These are phyloP conservation scores for Fibroporia radiculosa DNA, from an alignment of 768 basidiomycete species.

Conservation along the genomic window DNA sequence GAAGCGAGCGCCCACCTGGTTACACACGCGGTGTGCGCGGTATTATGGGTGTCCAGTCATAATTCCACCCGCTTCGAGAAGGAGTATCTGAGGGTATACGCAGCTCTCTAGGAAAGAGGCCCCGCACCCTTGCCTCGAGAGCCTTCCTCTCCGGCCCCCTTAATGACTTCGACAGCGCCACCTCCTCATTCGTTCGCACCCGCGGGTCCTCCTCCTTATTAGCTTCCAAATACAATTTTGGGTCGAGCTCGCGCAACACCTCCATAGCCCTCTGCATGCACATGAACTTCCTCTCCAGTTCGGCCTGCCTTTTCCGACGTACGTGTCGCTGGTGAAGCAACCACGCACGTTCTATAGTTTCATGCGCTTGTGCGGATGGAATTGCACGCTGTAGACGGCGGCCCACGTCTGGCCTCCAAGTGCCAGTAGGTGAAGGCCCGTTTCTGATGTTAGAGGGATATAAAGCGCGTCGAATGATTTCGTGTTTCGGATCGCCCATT, in stretches of 20 bases:
- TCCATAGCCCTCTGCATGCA: conserved; percentile 85
- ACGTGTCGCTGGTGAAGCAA: conserved; percentile 69
- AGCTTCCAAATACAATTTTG: conserved; percentile 56
- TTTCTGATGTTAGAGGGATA: conserved; percentile 75
- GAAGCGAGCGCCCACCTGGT: too few relatives aligned
- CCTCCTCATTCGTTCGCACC: conserved; percentile 46
- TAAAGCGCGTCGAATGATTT: conserved; percentile 69
- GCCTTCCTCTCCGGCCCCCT: conserved; percentile 61
- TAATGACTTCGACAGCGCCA: conserved; percentile 51
- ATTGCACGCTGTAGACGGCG: conserved; percentile 76
- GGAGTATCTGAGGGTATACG: conserved; percentile 84
- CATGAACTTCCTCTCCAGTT: conserved; percentile 69
- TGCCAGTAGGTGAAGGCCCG: conserved; percentile 67
- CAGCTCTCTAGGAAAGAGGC: conserved; percentile 83
- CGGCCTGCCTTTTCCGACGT: conserved; percentile 60
- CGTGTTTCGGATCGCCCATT: conserved; percentile 51
- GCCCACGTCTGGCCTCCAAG: conserved; percentile 77
- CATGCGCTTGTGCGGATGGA: conserved; percentile 82
- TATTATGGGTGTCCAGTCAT: conserved; percentile 62
- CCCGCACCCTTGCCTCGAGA: conserved; percentile 69
- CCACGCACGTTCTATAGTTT: conserved; percentile 91
- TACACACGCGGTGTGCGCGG: too few relatives aligned
- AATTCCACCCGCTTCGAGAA: conserved; percentile 73
- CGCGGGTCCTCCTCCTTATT: conserved; percentile 73
- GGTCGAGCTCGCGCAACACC: conserved; percentile 54